Evolutionary conservation across 2,329 filamentous ascomycete genomes (phyloP).

Genomic region (Calonectria crousiana): DNA sequence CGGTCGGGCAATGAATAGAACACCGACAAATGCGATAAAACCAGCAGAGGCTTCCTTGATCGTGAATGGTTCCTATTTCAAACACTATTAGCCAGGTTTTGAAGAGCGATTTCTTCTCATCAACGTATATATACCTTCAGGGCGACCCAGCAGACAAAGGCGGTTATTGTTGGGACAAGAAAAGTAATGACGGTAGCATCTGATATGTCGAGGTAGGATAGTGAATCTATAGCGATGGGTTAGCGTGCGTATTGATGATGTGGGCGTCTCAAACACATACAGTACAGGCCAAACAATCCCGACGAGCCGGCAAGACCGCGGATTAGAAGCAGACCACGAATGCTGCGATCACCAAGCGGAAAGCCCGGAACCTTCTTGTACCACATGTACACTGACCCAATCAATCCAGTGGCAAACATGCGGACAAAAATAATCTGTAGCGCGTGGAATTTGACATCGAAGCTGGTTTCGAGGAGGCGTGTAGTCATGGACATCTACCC

Average conservation of each 20-base stretch:
- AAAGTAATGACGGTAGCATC: constrained; percentile 87
- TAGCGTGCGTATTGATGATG: neutral
- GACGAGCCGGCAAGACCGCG: constrained; percentile 74
- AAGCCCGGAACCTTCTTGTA: constrained; percentile 66
- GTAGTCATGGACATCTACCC: constrained; percentile 56
- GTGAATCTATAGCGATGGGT: constrained; percentile 49
- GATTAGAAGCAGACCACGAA: constrained; percentile 72
- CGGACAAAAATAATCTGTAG: constrained; percentile 58
- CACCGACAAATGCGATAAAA: constrained; percentile 76
- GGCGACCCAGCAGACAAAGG: constrained; percentile 71
- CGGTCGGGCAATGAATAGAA: constrained; percentile 81
- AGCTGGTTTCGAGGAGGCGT: constrained; percentile 49
- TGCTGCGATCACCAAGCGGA: constrained; percentile 73
- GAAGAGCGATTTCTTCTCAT: accelerated
- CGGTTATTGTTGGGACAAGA: constrained; percentile 78
- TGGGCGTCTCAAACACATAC: constrained; percentile 36
- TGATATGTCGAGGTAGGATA: constrained; percentile 78
- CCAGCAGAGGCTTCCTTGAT: constrained; percentile 77
- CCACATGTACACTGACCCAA: constrained; percentile 56
- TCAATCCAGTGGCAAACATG: constrained; percentile 52
- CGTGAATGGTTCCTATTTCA: constrained; percentile 75
- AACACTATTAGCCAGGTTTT: constrained; percentile 28
- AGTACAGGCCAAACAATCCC: constrained; percentile 72
- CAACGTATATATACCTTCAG: constrained; percentile 38
- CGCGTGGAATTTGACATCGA: constrained; percentile 53